Evolutionary conservation across 2,329 filamentous ascomycete species (phyloP).

Genomic region (Moelleriella libera): DNA sequence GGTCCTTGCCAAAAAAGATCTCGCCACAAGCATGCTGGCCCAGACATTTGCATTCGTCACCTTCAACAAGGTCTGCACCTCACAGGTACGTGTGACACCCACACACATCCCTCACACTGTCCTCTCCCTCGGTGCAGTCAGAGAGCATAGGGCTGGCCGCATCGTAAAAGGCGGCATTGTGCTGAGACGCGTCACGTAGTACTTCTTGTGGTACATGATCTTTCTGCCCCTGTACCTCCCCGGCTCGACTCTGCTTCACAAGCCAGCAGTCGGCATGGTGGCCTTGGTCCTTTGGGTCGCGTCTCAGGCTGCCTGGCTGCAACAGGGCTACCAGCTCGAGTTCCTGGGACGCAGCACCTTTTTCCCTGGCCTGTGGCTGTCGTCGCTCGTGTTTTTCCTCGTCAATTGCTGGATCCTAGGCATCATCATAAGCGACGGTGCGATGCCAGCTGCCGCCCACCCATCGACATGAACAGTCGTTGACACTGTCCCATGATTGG

Average conservation of each 20-base stretch:
- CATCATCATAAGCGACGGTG: constrained; percentile 57
- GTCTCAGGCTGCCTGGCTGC: constrained; percentile 63
- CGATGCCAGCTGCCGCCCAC: background rate
- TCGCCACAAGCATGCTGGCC: constrained; percentile 75
- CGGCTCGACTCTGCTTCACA: constrained; percentile 53
- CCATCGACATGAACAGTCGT: too few species aligned
- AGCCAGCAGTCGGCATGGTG: constrained; percentile 43
- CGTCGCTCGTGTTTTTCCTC: constrained; percentile 66
- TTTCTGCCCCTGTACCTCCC: constrained; percentile 88
- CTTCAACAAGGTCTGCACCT: constrained; percentile 98
- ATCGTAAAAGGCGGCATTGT: too few species aligned
- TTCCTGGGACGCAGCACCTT: constrained; percentile 76
- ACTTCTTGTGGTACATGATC: constrained; percentile 96
- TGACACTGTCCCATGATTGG: too few species aligned
- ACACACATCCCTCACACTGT: background rate
- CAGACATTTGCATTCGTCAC: constrained; percentile 96
- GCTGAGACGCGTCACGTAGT: constrained; percentile 34
- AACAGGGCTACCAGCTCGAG: constrained; percentile 62
- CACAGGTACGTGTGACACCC: constrained; percentile 48
- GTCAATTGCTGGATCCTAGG: constrained; percentile 82
- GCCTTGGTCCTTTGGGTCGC: constrained; percentile 61
- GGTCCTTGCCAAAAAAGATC: constrained; percentile 62
- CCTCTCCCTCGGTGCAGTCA: background rate
- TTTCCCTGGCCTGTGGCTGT: constrained; percentile 65
- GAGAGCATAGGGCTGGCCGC: too few species aligned